Evolutionary conservation across 306 rosid species (phyloP), one percentile per base, ranked within the genome.

Genomic region (Medicago arabica): DNA sequence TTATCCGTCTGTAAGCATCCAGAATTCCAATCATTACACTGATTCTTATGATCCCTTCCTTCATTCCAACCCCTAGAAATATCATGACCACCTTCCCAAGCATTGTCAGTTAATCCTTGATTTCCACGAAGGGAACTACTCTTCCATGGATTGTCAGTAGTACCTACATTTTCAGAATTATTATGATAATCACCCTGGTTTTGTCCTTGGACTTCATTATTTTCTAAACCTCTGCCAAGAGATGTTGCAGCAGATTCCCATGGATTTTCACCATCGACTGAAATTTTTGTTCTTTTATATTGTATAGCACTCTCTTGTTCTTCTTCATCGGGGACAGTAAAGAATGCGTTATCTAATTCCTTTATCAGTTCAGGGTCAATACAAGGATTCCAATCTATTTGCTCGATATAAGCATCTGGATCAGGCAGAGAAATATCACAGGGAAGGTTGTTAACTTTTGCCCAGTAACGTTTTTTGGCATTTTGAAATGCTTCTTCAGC

Each of bases 401-500:
- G 78, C 38, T 88, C 89, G 11, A 87, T 68, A 68, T 88, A 91
- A 31, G 82, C 62, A 76, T 92, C 85, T 0, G 90, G 86, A 85
- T 85, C 85, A 18, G 92, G 93, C 28, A 55, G 78, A 68, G 82
- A 46, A 78, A 73, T 69, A 38, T 87, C 88, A 72, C 84, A 81
- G 47, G 65, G 67, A 17, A 78, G 71, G 71, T 75, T 86, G 69
- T 92, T 90, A 60, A 88, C 78, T 72, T 83, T 85, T 23, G 85
- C 85, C 97, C 96, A 88, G 74, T 82, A 94, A 47, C 64, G 79
- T 19, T 46, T 85, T 77, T 94, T 91, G 14, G 95, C 97, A 75
- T 80, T 88, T 60, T 83, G 90, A 82, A 90, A 92, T 75, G 92
- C 92, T 61, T 88, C 92, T 81, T 91, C 86, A 7, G 90, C 89